Conservation (phyloP, 1,284 basidiomycete species). For the Ceratobasidium sp. region DNA sequence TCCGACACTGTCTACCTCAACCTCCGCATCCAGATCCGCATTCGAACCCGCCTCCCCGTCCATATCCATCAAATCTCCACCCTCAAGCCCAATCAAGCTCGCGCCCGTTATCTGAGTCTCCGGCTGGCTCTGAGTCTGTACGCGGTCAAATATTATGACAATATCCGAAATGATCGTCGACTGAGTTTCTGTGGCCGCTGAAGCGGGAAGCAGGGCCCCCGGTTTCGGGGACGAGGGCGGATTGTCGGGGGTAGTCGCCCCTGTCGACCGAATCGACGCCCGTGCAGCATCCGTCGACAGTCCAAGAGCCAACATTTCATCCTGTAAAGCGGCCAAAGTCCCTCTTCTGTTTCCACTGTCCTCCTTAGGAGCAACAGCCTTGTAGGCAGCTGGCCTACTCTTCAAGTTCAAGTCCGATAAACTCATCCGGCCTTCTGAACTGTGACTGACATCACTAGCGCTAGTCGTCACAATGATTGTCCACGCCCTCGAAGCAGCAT, state of each 20-base stretch:
- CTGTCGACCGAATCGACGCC: constrained; percentile 22
- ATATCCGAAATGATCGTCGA: constrained; percentile 21
- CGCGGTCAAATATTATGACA: constrained; percentile 22
- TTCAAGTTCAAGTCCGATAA: constrained; percentile 23
- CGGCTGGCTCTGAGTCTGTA: constrained; percentile 19
- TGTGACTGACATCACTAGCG: not conserved
- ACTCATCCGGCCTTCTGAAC: constrained; percentile 7
- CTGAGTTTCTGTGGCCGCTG: constrained; percentile 29
- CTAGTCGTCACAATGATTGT: not conserved
- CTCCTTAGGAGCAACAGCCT: not conserved
- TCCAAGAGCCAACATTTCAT: not conserved
- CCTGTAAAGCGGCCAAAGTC: too few species aligned
- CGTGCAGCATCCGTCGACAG: constrained; percentile 29
- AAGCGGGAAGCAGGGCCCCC: constrained; percentile 1
- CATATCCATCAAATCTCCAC: constrained; percentile 3
- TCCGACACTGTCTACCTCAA: constrained; percentile 11
- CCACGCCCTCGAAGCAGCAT: constrained; percentile 30
- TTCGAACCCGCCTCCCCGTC: constrained; percentile 26
- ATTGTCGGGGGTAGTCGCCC: constrained; percentile 33
- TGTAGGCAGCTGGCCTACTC: not conserved
- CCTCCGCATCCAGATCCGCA: constrained; percentile 27
- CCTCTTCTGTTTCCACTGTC: too few species aligned
- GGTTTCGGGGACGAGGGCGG: constrained; percentile 13
- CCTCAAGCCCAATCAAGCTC: constrained; percentile 8
- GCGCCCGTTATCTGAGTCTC: constrained; percentile 4